phyloP scores from a whole-genome alignment of 441 rosid species.

The Aleurites moluccanus region DNA sequence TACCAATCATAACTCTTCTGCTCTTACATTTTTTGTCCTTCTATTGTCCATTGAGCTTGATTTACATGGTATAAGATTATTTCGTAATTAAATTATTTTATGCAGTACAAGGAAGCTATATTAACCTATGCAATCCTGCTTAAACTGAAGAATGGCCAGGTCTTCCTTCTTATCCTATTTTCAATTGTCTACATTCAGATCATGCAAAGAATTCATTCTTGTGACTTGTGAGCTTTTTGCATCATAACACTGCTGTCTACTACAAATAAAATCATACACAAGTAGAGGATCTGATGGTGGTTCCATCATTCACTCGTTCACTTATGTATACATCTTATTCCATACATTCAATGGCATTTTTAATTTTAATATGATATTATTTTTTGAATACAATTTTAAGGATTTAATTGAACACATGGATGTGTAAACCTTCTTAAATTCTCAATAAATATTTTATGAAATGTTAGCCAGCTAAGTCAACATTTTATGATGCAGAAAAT shows the following conservation, averaged over 20 bases:
- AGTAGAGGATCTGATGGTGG: no score
- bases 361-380: background rate
- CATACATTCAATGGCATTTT: background rate
- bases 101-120: slow-evolving; percentile 96
- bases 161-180: slow-evolving; percentile 31
- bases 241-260: background rate
- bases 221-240: background rate
- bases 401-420: background rate
- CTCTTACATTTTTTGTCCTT: background rate
- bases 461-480: background rate
- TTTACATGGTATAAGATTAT: background rate
- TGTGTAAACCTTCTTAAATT: background rate
- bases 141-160: slow-evolving; percentile 65
- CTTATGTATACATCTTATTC: no score
- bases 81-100: slow-evolving; percentile 18
- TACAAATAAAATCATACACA: background rate
- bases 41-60: background rate
- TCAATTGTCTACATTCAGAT: background rate
- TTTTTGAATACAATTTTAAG: background rate
- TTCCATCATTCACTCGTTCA: background rate
- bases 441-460: background rate
- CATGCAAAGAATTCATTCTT: background rate
- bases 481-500: background rate
- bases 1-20: background rate
- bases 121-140: slow-evolving; percentile 85